Base-by-base conservation (phyloP, 805 yeast species). In the Schwanniomyces pseudopolymorphus region DNA sequence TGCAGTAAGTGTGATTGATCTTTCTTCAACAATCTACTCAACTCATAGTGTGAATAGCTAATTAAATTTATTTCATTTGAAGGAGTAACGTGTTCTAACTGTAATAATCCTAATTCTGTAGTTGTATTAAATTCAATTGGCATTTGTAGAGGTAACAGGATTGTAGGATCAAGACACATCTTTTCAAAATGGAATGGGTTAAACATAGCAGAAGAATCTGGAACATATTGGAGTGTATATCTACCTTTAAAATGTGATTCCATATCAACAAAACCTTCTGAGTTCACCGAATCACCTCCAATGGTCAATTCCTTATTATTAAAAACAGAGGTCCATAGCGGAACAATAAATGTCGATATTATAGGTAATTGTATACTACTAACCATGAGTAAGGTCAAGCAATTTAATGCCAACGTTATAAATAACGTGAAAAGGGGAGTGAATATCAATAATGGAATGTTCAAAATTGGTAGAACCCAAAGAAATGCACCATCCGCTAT, bases 61-160 rank as follows among this genome's bases (percentile, higher is more conserved):
- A 81, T 60, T 11, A 70, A 55, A 1, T 69, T 59, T 14, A 76
- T 65, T 38, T 72, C 68, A 53, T 80, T 78, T 3, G 81, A 74
- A 5, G 88, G 76, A 43, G 81, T 81, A 14, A 75, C 77, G 58
- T 77, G 80, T 47, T 80, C 77, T 38, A 94, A 60, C 60, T 86
- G 89, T 41, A 94, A 67, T 42, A 69, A 73, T 1, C 83, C 84
- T 3, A 96, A 78, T 35, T 82, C 86, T 4, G 82, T 77, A 2
- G 96, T 82, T 9, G 96, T 84, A 56, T 94, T 91, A 55, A 89
- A 78, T 53, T 84, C 81, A 11, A 94, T 72, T 5, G 98, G 97
- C 49, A 90, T 70, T 27, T 58, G 56, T 20, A 65, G 26, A 20
- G 31, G 16, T 14, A 70, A 64, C 24, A 77, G 50, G 11, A n/a